Percentiles rank a stretch among this genome's conserved stretches.
These are phyloP conservation scores for Vitis vinifera DNA, from an alignment of 164 flowering plant species.

Conservation along the genomic window DNA sequence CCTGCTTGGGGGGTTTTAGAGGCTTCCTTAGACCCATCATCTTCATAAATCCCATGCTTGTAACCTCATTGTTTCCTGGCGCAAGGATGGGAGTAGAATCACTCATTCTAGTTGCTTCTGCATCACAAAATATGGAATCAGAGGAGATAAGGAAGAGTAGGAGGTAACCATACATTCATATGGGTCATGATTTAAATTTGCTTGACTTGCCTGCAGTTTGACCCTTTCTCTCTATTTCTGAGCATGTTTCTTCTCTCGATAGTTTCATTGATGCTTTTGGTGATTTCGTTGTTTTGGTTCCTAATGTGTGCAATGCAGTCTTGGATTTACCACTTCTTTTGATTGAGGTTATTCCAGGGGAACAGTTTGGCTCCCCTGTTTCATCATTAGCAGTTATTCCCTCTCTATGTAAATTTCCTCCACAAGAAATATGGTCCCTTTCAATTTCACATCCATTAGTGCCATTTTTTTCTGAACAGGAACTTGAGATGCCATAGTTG, in stretches of 20 bases:
- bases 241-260: slow-evolving; percentile 33
- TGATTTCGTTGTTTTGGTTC: slow-evolving; percentile 23
- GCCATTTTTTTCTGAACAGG: slow-evolving; percentile 19
- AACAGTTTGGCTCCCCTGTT: slow-evolving; percentile 17
- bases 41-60: slow-evolving; percentile 36
- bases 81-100: slow-evolving; percentile 16
- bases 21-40: slow-evolving; percentile 53
- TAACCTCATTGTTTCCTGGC: slow-evolving; percentile 30
- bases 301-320: slow-evolving; percentile 21
- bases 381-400: slow-evolving; percentile 16
- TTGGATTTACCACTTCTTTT: slow-evolving; percentile 30
- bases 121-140: slow-evolving; percentile 13
- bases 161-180: neutral
- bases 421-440: slow-evolving; percentile 14
- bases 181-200: slow-evolving; percentile 18
- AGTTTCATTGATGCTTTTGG: slow-evolving; percentile 33
- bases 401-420: slow-evolving; percentile 18
- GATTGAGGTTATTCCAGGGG: slow-evolving; percentile 22
- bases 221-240: slow-evolving; percentile 33
- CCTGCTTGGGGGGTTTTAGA: slow-evolving; percentile 34
- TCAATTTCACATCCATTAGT: slow-evolving; percentile 19
- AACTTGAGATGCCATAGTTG: slow-evolving; percentile 15
- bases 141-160: slow-evolving; percentile 3
- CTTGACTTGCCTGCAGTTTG: slow-evolving; percentile 38
- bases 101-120: slow-evolving; percentile 36